phyloP scores from a whole-genome alignment of 2,329 filamentous ascomycete genomes.

The Aspergillus oerlinghausenensis region DNA sequence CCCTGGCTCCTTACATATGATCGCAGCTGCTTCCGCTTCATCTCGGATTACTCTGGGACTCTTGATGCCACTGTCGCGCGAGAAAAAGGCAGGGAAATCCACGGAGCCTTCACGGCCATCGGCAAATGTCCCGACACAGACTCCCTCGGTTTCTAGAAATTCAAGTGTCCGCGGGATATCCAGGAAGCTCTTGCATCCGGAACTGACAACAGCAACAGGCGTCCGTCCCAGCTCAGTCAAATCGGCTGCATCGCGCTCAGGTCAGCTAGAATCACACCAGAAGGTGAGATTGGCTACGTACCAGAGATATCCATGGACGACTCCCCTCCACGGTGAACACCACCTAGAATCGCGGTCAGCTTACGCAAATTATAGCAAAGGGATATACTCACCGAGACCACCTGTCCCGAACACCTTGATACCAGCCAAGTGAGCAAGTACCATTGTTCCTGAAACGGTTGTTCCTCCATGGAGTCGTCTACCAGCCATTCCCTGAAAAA shows the following conservation, averaged over 20 bases:
- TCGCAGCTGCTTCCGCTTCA: conserved; percentile 80
- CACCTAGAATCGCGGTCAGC: conserved; percentile 48
- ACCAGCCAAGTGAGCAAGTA: conserved; percentile 78
- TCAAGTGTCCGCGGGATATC: conserved; percentile 89
- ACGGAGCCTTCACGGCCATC: conserved; percentile 69
- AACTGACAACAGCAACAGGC: conserved; percentile 79
- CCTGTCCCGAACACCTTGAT: conserved; percentile 94
- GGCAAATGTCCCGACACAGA: conserved; percentile 82
- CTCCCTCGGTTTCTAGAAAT: conserved; percentile 65
- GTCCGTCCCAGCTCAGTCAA: conserved; percentile 89
- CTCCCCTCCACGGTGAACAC: conserved; percentile 86
- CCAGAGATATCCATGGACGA: conserved; percentile 81
- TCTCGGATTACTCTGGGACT: conserved; percentile 72
- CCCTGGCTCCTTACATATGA: conserved; percentile 59
- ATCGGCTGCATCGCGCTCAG: conserved; percentile 57
- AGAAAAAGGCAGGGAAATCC: conserved; percentile 92
- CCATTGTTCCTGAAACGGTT: conserved; percentile 88
- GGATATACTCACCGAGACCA: conserved; percentile 57
- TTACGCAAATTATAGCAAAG: neutral
- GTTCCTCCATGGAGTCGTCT: conserved; percentile 78
- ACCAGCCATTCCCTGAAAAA: conserved; percentile 56
- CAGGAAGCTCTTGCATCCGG: conserved; percentile 92
- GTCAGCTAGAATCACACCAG: neutral
- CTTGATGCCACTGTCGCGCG: conserved; percentile 74
- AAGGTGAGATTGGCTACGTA: conserved; percentile 12